Evolutionary conservation across 1,139 yeast species (phyloP).

Genomic region (Pichia norvegensis): DNA sequence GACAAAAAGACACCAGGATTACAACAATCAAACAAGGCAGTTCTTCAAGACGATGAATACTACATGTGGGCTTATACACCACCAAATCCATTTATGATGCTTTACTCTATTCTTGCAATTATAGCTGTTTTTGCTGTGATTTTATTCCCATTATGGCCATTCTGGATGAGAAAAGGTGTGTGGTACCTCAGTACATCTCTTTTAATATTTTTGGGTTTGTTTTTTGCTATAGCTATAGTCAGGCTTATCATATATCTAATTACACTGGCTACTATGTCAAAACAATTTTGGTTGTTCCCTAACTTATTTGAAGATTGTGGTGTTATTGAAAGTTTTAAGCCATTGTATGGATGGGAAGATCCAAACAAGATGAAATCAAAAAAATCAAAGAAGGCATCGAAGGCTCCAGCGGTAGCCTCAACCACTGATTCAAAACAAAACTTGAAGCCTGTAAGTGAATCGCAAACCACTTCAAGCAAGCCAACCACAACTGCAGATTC

Average conservation of each 20-base stretch:
- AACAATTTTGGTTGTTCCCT: slow-evolving; percentile 82
- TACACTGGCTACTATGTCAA: slow-evolving; percentile 47
- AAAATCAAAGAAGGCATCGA: slow-evolving; percentile 17
- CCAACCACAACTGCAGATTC: slow-evolving; percentile 6
- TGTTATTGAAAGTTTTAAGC: slow-evolving; percentile 83
- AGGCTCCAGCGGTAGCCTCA: neutral
- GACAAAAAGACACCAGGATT: slow-evolving; percentile 71
- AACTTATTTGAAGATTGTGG: slow-evolving; percentile 95
- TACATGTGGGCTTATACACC: slow-evolving; percentile 81
- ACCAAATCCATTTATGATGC: slow-evolving; percentile 59
- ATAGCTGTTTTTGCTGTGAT: slow-evolving; percentile 67
- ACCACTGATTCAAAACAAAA: neutral
- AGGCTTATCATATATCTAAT: slow-evolving; percentile 66
- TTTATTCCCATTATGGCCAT: slow-evolving; percentile 95
- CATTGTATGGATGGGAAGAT: slow-evolving; percentile 81
- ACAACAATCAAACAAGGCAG: slow-evolving; percentile 58
- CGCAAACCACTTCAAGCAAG: slow-evolving; percentile 2
- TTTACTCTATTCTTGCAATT: slow-evolving; percentile 58
- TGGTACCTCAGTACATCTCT: slow-evolving; percentile 82
- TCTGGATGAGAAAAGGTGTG: slow-evolving; percentile 78
- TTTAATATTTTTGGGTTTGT: slow-evolving; percentile 64
- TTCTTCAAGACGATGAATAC: slow-evolving; percentile 69
- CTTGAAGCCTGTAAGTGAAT: neutral
- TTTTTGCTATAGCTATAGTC: slow-evolving; percentile 72
- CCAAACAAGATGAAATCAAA: slow-evolving; percentile 26